A percentile compares a stretch with the other conserved stretches of the same genome.
Conservation (phyloP, 176 grass and related monocot genomes). For the Typha latifolia region DNA sequence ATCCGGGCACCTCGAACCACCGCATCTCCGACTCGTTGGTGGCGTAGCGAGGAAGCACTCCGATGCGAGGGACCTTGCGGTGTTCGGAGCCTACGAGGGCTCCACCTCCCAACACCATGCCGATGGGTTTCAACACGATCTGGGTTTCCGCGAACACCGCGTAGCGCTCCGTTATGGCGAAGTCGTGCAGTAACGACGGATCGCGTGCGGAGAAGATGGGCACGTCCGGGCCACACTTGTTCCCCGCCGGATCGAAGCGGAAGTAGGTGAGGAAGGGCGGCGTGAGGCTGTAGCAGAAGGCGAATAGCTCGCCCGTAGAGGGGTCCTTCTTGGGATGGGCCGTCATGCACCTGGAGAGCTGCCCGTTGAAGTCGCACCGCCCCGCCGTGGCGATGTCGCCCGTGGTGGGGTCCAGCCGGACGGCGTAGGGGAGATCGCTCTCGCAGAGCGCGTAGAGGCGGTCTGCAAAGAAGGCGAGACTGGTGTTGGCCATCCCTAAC, state of each 20-base stretch:
- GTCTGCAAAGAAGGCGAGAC: slow-evolving; percentile 57
- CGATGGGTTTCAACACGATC: slow-evolving; percentile 85
- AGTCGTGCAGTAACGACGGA: slow-evolving; percentile 76
- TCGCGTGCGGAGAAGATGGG: slow-evolving; percentile 61
- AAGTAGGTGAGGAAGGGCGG: slow-evolving; percentile 86
- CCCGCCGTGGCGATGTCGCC: slow-evolving; percentile 60
- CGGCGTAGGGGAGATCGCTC: slow-evolving; percentile 69
- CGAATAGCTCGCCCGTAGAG: slow-evolving; percentile 55
- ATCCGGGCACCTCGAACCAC: slow-evolving; percentile 73
- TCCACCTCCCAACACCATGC: slow-evolving; percentile 49
- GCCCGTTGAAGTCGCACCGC: slow-evolving; percentile 55
- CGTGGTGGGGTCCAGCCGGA: slow-evolving; percentile 35
- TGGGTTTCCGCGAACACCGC: slow-evolving; percentile 63
- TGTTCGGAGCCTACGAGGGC: slow-evolving; percentile 41
- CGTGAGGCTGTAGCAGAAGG: slow-evolving; percentile 61
- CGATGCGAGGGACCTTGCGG: slow-evolving; percentile 60
- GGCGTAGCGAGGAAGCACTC: slow-evolving; percentile 59
- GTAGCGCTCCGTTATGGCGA: slow-evolving; percentile 63
- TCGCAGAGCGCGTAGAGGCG: slow-evolving; percentile 81
- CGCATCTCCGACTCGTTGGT: slow-evolving; percentile 70
- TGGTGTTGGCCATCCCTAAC: slow-evolving; percentile 69
- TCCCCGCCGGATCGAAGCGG: slow-evolving; percentile 58
- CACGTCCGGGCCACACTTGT: slow-evolving; percentile 62
- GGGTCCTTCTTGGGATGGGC: slow-evolving; percentile 83
- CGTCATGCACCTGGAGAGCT: slow-evolving; percentile 73